Percentiles rank a stretch among this genome's conserved stretches.
Evolutionary conservation across 2,329 filamentous ascomycete genomes (phyloP).

Genomic region (Colletotrichum paranaense): DNA sequence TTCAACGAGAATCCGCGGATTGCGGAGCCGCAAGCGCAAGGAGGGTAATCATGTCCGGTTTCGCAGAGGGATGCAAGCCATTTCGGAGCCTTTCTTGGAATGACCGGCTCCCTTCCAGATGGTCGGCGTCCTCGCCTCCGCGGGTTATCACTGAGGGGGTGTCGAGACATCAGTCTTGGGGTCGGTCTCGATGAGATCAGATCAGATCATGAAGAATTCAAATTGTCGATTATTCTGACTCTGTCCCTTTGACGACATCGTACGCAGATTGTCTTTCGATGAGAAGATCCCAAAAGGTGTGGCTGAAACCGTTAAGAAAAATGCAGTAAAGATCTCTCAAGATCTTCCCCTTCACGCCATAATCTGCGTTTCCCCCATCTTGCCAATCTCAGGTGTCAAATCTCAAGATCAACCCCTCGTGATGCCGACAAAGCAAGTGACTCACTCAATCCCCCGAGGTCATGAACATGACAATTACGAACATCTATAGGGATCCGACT

Average conservation of each 20-base stretch:
- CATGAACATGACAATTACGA: background rate
- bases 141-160: background rate
- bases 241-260: background rate
- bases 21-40: too few relatives aligned
- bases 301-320: conserved; percentile 1
- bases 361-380: conserved; percentile 15
- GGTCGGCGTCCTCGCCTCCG: background rate
- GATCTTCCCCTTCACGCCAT: background rate
- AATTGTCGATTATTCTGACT: background rate
- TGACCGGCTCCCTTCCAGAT: background rate
- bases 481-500: too few relatives aligned
- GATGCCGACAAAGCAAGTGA: background rate
- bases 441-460: background rate
- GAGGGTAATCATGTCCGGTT: background rate
- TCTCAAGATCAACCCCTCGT: background rate
- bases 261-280: background rate
- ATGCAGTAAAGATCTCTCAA: background rate
- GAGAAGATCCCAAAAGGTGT: background rate
- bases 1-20: background rate
- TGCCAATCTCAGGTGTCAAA: background rate
- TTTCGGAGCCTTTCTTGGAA: too few relatives aligned
- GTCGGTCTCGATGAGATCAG: background rate
- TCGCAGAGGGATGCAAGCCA: background rate
- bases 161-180: background rate
- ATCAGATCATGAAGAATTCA: background rate